Evolutionary conservation across 1,284 basidiomycete species (phyloP), one percentile per base, ranked within the genome.

Genomic region (Dichomitus squalens): DNA sequence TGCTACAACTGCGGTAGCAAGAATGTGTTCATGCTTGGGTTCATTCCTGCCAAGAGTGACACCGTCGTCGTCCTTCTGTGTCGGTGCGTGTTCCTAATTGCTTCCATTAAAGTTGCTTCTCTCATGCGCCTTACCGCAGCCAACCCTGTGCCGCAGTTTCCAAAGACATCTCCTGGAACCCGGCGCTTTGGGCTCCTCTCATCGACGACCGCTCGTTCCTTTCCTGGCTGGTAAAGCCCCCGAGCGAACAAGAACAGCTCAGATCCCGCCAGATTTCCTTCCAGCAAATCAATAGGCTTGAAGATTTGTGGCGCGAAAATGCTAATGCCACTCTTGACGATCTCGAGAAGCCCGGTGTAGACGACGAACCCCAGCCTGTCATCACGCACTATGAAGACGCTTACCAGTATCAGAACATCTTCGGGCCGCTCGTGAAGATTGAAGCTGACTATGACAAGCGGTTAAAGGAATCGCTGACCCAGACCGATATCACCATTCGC

Each of bases 1-100:
- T 96, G 94, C 75, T 99, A 99, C 80, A 96, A 96, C 72, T 99
- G 97, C 70, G 97, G 97, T n/a, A 95, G 93, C 78, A 98, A 98
- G 77, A 99, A 99, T 66, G 96, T 98, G 25, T 99, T 99, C 71
- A 93, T 98, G 86, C 85, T 99, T 20, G 97, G 97, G 2, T 99
- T 99, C 72, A 98, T 99, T 66, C 97, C 97, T 3, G 97, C 97
- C 14, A 99, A 99, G 78, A 95, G 93, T 70, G 97, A 99, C 70
- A 98, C 97, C 0, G 96, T 99, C 40, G 97, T 99, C 43, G 96
- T 99, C 23, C 80, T 99, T n/a, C 83, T 99, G 20, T 99, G 97
- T 73, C 90, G 96, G 89, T 94, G 68, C 64, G 90, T 73, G 40
- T 53, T 52, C 14, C 47, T 31, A 14, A 14, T 49, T n/a, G 31